Base-by-base conservation (phyloP, 2,329 filamentous ascomycete species). In the Ceratocystiopsis brevicomis region DNA sequence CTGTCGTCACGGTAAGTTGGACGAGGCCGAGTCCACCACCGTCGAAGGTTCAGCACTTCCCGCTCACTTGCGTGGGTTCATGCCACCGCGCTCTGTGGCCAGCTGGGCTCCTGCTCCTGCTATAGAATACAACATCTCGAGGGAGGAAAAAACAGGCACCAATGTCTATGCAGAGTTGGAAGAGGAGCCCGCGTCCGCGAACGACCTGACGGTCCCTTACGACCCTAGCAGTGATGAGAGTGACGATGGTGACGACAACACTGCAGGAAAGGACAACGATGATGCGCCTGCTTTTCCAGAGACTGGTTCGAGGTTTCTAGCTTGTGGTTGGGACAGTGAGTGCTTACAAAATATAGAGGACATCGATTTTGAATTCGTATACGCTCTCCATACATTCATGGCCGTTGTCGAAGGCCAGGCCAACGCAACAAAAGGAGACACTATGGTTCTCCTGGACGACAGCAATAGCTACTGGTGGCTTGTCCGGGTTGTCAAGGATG, bases 381-480 rank as follows among this genome's bases (percentile, higher is more conserved):
- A 98, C 64, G 90, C 90, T 25, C 69, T 98, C 46, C 90, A 96
- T 59, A 98, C 88, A 3, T 98, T 98, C 56, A 83, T 95, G 50
- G 90, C 90, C 25, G 96, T 90, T 1, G 90, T 98, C 40, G 90
- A 98, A 62, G 90, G 90, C 25, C 90, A 98, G 62, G 90, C 90
- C 49, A 98, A 96, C 66, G 90, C 90, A 46, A 92, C 85, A 33
- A 98, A 98, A 63, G 90, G 90, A 42, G 90, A 98, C 57, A 96
- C 88, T 14, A 98, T 98, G 90, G 88, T 96, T 43, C 68, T 98
- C 50, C 73, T 98, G 18, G 90, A 98, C 56, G 90, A 98, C 55
- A 96, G 86, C 64, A 98, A 98, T 64, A 96, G 87, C 63, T 98
- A 98, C 61, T 98, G 90, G 90, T 98, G 90, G 90, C 73, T 98